Evolutionary conservation across 805 yeast species (phyloP).

Genomic region (Lachancea dasiensis): DNA sequence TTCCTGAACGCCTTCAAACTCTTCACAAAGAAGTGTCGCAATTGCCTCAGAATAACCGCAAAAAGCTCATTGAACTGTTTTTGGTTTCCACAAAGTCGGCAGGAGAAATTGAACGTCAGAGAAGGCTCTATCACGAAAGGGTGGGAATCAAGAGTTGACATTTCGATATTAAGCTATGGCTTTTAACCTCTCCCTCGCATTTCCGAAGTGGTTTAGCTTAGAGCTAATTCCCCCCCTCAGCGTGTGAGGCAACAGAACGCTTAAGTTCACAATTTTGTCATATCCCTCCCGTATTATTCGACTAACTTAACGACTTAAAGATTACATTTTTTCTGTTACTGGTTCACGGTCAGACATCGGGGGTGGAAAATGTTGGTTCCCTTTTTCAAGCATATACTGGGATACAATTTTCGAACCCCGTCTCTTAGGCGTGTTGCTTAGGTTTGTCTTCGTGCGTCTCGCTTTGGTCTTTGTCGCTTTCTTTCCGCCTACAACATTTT

Average conservation of each 20-base stretch:
- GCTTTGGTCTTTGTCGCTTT: not conserved
- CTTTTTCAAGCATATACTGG: too few species aligned
- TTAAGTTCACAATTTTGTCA: too few species aligned
- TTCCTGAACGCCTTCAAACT: not conserved
- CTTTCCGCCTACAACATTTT: slow-evolving; percentile 12
- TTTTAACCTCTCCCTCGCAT: too few species aligned
- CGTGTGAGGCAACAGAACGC: too few species aligned
- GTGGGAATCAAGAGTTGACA: not conserved
- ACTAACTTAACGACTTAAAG: too few species aligned
- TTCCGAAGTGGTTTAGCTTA: too few species aligned
- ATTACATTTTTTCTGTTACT: too few species aligned
- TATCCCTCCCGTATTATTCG: too few species aligned
- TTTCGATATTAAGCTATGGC: not conserved
- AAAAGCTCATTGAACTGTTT: not conserved
- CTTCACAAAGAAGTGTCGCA: not conserved
- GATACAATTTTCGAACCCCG: too few species aligned
- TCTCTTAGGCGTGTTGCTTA: not conserved
- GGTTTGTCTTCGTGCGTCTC: not conserved
- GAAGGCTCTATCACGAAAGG: not conserved
- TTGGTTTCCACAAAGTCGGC: not conserved
- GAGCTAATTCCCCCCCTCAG: too few species aligned
- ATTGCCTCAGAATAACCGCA: not conserved
- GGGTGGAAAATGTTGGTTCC: too few species aligned
- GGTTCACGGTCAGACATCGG: too few species aligned
- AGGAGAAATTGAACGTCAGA: slow-evolving; percentile 1